A percentile compares a stretch with the other conserved stretches of the same genome.
phyloP scores from a whole-genome alignment of 169 alveolate genomes.

The Eimeria acervulina region DNA sequence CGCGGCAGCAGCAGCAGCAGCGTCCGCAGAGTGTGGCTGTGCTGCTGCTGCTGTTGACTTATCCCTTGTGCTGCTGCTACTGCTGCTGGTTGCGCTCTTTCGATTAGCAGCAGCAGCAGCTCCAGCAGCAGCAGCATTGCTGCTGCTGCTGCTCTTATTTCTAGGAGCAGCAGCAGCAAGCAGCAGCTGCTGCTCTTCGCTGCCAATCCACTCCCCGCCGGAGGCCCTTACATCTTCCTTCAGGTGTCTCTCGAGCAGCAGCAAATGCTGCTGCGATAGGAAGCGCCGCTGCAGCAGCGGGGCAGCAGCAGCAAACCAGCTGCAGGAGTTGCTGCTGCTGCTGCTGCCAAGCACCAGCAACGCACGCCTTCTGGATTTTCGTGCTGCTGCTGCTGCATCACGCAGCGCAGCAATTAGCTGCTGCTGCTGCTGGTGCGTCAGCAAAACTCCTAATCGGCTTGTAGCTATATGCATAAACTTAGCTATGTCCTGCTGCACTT shows the following conservation, averaged over 20 bases:
- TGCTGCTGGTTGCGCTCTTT: too few relatives aligned
- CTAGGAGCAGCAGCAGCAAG: conserved; percentile 43
- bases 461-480: not conserved
- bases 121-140: not conserved
- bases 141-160: not conserved
- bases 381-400: conserved; percentile 64
- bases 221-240: not conserved
- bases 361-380: not conserved
- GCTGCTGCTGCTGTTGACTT: conserved; percentile 19
- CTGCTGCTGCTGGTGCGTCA: conserved; percentile 63
- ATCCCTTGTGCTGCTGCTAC: not conserved
- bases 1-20: conserved; percentile 59
- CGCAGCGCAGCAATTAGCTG: conserved; percentile 20
- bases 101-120: too few relatives aligned
- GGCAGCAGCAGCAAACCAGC: conserved; percentile 58
- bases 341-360: not conserved
- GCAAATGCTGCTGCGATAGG: conserved; percentile 24
- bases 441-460: not conserved
- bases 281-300: conserved; percentile 69
- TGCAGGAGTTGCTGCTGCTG: conserved; percentile 53
- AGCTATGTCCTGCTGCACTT: conserved; percentile 29
- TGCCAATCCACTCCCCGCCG: not conserved
- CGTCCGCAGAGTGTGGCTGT: not conserved
- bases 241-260: conserved; percentile 49
- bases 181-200: conserved; percentile 63